Evolutionary conservation across 2,329 filamentous ascomycete species (phyloP), one percentile per base, ranked within the genome.

Genomic region (Neofusicoccum ribis): DNA sequence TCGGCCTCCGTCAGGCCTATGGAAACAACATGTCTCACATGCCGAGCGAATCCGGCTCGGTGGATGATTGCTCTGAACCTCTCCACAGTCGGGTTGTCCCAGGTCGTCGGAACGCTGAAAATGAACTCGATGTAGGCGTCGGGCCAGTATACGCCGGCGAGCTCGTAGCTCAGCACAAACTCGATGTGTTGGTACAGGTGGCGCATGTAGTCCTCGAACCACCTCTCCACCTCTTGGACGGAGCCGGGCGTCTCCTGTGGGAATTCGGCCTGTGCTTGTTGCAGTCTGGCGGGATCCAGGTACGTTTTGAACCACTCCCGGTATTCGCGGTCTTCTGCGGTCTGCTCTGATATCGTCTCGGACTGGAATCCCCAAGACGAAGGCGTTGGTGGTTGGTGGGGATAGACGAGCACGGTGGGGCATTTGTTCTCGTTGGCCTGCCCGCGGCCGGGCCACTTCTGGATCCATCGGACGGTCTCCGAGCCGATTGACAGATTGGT

Each of bases 61-160:
- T 71, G 69, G 2, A 86, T 81, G 36, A 84, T 79, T 1, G 70
- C 69, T 65, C 82, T 82, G 73, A 85, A 86, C 5, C 72, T 74
- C 71, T 86, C 84, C 59, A 86, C 81, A 2, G 82, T 81, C 7
- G 78, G 77, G 65, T 83, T 76, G 2, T 75, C 81, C 85, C 85
- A 87, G 0, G 85, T 86, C 1, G 85, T 87, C 0, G 85, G 85
- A 0, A 86, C 84, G 51, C 82, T 84, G 72, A 87, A 87, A 8
- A 86, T 73, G 68, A 86, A 87, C 44, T 83, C 79, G 1, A 87
- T 80, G 0, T 74, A 74, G 63, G 83, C 77, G 44, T 71, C 72
- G n/a, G 69, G 70, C 83, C 83, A 85, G 11, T 80, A 79, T 62
- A 47, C 71, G 34, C 72, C 74, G 69, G 77, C 79, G 0, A 77